phyloP scores from a whole-genome alignment of 768 basidiomycete genomes.

The Lanmaoa pseudosensibilis region DNA sequence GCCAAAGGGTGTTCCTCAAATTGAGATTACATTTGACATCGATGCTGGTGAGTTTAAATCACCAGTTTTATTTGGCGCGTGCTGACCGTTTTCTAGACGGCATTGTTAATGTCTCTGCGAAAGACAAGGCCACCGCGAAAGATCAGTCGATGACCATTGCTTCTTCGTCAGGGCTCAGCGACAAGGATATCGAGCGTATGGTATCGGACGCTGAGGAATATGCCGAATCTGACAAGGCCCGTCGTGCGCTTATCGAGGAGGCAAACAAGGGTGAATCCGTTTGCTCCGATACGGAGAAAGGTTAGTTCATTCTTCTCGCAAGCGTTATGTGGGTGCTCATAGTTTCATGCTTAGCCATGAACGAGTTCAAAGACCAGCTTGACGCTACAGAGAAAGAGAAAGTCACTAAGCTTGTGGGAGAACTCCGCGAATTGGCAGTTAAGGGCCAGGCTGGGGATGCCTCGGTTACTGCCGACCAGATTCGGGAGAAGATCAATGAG shows the following conservation, averaged over 20 bases:
- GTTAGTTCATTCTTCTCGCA: constrained; percentile 37
- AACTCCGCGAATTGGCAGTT: constrained; percentile 84
- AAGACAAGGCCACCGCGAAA: constrained; percentile 89
- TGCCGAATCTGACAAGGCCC: constrained; percentile 89
- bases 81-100: constrained; percentile 52
- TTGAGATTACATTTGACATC: constrained; percentile 92
- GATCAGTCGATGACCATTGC: constrained; percentile 97
- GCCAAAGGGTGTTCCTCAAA: constrained; percentile 74
- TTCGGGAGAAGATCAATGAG: constrained; percentile 91
- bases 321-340: background rate
- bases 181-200: constrained; percentile 98
- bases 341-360: constrained; percentile 61
- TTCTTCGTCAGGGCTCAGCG: constrained; percentile 92
- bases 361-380: constrained; percentile 97
- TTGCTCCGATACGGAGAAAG: constrained; percentile 94
- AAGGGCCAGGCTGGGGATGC: constrained; percentile 90
- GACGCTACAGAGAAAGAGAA: constrained; percentile 92
- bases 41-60: constrained; percentile 67
- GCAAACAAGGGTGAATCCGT: constrained; percentile 96
- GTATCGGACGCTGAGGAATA: constrained; percentile 91
- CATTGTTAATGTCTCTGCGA: constrained; percentile 96
- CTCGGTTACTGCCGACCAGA: constrained; percentile 76
- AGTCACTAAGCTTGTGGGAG: constrained; percentile 80
- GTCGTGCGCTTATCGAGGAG: constrained; percentile 88
- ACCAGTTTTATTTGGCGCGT: background rate